These are phyloP conservation scores for Coniosporium tulheliwenetii DNA, from an alignment of 2,329 filamentous ascomycete species.

Conservation along the genomic window DNA sequence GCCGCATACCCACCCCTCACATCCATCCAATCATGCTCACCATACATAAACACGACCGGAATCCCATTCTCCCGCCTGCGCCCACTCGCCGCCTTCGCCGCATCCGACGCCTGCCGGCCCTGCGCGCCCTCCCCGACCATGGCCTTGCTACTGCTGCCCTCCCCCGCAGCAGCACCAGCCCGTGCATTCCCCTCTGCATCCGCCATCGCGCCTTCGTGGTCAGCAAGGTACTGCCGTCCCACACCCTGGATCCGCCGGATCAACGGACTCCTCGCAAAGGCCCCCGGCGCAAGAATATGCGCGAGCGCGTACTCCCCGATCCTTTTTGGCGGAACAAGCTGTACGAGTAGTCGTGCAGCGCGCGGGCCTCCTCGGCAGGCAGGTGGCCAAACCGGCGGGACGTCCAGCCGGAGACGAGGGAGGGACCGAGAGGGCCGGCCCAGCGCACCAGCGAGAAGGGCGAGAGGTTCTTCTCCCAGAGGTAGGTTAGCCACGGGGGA, in stretches of 20 bases:
- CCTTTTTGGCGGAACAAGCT: conserved; percentile 84
- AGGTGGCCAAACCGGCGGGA: conserved; percentile 83
- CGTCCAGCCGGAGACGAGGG: conserved; percentile 90
- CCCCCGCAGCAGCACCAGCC: too few relatives aligned
- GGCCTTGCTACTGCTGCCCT: too few relatives aligned
- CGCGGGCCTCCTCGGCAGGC: conserved; percentile 61
- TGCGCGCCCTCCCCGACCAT: too few relatives aligned
- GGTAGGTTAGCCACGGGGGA: conserved; percentile 76
- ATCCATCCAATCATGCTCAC: conserved; percentile 99
- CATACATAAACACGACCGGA: conserved; percentile 88
- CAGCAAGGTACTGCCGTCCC: conserved; percentile 48
- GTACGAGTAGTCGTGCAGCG: conserved; percentile 87
- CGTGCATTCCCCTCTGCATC: neutral
- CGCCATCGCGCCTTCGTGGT: conserved; percentile 7
- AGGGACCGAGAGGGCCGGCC: conserved; percentile 76
- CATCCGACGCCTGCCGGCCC: neutral
- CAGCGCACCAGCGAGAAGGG: conserved; percentile 84
- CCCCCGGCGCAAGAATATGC: conserved; percentile 85
- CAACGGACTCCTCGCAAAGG: conserved; percentile 74
- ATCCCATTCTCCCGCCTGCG: conserved; percentile 45
- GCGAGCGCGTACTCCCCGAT: conserved; percentile 88
- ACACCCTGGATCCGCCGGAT: conserved; percentile 78
- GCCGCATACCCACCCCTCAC: conserved; percentile 70
- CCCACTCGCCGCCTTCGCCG: conserved; percentile 9
- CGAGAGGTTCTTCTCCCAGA: conserved; percentile 95